Evolutionary conservation across 106 monocot species (phyloP), one percentile per base, ranked within the genome.

Genomic region (Acanthochlamys bracteata): DNA sequence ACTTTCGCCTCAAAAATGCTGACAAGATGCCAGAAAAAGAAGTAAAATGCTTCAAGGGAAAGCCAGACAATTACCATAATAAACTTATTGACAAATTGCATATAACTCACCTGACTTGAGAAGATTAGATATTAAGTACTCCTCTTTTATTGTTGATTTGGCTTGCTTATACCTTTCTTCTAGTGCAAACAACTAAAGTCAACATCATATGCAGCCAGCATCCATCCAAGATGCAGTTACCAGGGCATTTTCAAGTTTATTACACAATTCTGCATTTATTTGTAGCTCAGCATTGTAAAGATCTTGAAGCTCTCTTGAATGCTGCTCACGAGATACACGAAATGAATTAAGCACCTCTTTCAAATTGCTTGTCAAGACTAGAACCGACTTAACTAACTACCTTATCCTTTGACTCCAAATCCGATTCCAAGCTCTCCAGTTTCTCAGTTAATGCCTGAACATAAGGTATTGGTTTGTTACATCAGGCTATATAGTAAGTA

Each of bases 141-240:
- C 95, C 49, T 96, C 95, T 74, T 76, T 84, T 67, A 96, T 96
- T 42, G 84, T 84, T 51, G 24, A 21, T 43, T 85, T 84, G 51
- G 95, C 95, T 53, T 96, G 90, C 55, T 65, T 84, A 58, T 83
- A 85, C 80, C 78, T 90, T 74, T 96, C 95, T 75, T 96, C 95
- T 27, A 96, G 67, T 27, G 87, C 90, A 61, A 82, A 57, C 47
- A 96, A 61, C n/a, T n/a, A n/a, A n/a, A n/a, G n/a, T n/a, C n/a
- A 19, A 51, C 17, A 1, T 51, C 33, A 33, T 49, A 14, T 49
- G 49, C 2, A 10, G 49, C 9, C 17, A 49, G 10, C 10, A 55
- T 19, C 55, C 4, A 10, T 55, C 20, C 4, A 22, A 21, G 55
- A 58, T 19, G 19, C 24, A 0, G 19, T 40, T 70, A 91, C 96